phyloP scores from a whole-genome alignment of 345 rosid genomes.

The Cochlearia excelsa region DNA sequence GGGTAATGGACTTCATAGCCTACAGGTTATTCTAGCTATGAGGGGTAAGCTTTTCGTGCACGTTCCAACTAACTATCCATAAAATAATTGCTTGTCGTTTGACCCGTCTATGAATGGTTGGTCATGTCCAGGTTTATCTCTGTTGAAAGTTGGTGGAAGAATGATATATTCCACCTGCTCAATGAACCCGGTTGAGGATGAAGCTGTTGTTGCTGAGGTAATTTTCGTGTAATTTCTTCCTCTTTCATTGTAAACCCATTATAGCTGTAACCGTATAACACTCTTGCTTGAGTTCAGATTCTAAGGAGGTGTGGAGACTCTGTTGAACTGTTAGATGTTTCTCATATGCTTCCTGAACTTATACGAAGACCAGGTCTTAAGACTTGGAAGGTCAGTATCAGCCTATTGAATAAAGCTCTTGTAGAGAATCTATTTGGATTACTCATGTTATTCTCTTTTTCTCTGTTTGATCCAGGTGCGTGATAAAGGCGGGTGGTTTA shows the following conservation, averaged over 20 bases:
- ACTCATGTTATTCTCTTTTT: no score
- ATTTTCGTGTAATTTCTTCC: conserved; percentile 1
- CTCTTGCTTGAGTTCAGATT: conserved; percentile 42
- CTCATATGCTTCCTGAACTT: conserved; percentile 77
- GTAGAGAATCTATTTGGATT: no score
- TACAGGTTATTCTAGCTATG: conserved; percentile 41
- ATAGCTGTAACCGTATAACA: not conserved
- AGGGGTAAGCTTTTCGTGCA: conserved; percentile 47
- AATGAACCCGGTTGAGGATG: conserved; percentile 97
- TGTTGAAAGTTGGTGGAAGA: conserved; percentile 92
- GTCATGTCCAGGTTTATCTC: conserved; percentile 51
- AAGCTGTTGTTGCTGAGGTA: conserved; percentile 98
- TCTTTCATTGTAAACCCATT: not conserved
- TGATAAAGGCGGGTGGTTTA: conserved; percentile 69
- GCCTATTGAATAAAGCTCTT: no score
- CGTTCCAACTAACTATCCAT: no score
- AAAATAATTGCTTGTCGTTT: no score
- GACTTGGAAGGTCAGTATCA: conserved; percentile 72
- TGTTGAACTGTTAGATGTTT: conserved; percentile 84
- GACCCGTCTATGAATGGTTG: no score
- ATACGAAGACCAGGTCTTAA: conserved; percentile 74
- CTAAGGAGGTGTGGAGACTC: conserved; percentile 71
- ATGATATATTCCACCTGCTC: conserved; percentile 98
- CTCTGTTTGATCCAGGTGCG: conserved; percentile 47
- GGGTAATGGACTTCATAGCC: conserved; percentile 84